Base-by-base conservation (phyloP, 2,329 filamentous ascomycete genomes). In the Aureobasidium sp. region DNA sequence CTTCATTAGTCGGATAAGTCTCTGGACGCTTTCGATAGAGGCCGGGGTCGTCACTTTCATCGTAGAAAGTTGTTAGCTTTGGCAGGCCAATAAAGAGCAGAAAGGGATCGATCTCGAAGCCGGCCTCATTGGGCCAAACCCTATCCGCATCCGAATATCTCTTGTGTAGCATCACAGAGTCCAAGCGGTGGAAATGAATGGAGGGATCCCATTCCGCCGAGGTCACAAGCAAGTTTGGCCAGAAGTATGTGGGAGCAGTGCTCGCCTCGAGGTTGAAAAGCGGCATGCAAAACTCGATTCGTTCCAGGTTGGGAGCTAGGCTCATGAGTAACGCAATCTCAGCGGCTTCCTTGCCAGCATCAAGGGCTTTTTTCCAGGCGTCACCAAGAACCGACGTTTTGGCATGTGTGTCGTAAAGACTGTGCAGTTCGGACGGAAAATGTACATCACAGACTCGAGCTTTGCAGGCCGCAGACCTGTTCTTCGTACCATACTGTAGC, bases 261-360 rank as follows among this genome's bases (percentile, higher is more conserved):
- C 25, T 5, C 6, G 20, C 27, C 1, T 2, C 6, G 5, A 45
- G 29, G 31, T 5, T 15, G 0, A 57, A 7, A 27, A 36, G 14
- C 14, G 57, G 47, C 47, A 61, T 51, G 5, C 15, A 39, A 4
- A 61, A 49, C 12, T 61, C 57, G n/a, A 61, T 42, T 3, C n/a
- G 57, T n/a, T 61, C 57, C n/a, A 61, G n/a, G n/a, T 61, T 61
- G 3, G 57, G 57, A 4, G 57, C 36, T 1, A 61, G 29, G 17
- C 44, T 49, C 36, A 61, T 37, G 5, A 61, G n/a, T 3, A 61
- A 27, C 11, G 59, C 48, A 29, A 56, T 47, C 34, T 62, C 48
- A 20, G 51, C 59, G 11, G 6, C 49, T 41, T 62, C 59, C 8
- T 45, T 29, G 8, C 39, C 41, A 25, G 37, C 49, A 27, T 31